A percentile compares a stretch with the other conserved stretches of the same genome.
phyloP scores from a whole-genome alignment of 116 monocot species.

The Posidonia oceanica region DNA sequence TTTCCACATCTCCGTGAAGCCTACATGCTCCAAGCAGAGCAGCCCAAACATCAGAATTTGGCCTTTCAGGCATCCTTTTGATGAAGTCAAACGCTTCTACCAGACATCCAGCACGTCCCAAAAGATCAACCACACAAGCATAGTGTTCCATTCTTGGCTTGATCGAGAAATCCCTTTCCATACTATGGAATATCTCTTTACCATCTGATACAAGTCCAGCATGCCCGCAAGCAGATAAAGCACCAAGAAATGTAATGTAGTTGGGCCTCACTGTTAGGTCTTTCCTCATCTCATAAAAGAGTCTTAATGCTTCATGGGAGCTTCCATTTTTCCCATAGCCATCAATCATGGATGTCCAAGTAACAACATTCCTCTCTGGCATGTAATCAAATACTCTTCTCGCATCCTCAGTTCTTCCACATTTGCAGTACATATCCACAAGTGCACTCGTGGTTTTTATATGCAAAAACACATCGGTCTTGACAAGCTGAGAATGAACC shows the following conservation, averaged over 20 bases:
- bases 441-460: slow-evolving; percentile 71
- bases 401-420: slow-evolving; percentile 51
- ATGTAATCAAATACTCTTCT: slow-evolving; percentile 48
- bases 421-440: slow-evolving; percentile 83
- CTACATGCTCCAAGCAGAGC: slow-evolving; percentile 68
- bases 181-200: slow-evolving; percentile 48
- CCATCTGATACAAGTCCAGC: slow-evolving; percentile 48
- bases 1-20: slow-evolving; percentile 56
- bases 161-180: slow-evolving; percentile 50
- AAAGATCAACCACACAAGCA: slow-evolving; percentile 73
- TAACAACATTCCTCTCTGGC: slow-evolving; percentile 59
- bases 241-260: slow-evolving; percentile 58
- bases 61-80: slow-evolving; percentile 41
- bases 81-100: slow-evolving; percentile 58
- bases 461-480: slow-evolving; percentile 28
- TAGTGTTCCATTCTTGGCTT: slow-evolving; percentile 82
- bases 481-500: slow-evolving; percentile 65
- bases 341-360: slow-evolving; percentile 96
- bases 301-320: slow-evolving; percentile 43
- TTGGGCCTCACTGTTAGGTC: slow-evolving; percentile 35
- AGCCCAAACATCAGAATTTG: slow-evolving; percentile 75
- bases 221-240: slow-evolving; percentile 75
- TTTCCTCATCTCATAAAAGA: slow-evolving; percentile 53
- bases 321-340: slow-evolving; percentile 89
- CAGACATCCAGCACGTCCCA: slow-evolving; percentile 51